A percentile compares a stretch with the other conserved stretches of the same genome.
These are phyloP conservation scores for Leptosphaerulina australis DNA, from an alignment of 2,329 filamentous ascomycete genomes.

Conservation along the genomic window DNA sequence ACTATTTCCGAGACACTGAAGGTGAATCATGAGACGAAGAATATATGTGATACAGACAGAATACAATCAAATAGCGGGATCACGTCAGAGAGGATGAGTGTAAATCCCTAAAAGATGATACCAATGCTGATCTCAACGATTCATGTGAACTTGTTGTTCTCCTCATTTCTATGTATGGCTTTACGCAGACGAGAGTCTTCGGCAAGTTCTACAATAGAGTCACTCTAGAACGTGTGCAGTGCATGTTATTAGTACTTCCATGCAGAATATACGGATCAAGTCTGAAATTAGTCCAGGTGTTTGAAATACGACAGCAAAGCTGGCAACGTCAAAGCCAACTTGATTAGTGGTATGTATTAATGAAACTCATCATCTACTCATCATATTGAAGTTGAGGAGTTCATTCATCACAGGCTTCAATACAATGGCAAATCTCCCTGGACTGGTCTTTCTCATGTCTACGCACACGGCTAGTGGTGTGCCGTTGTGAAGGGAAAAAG, in stretches of 20 bases:
- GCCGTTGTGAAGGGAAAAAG: too few species aligned
- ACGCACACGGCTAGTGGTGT: not conserved
- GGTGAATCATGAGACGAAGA: slow-evolving; percentile 71
- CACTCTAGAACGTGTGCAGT: too few species aligned
- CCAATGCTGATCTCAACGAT: slow-evolving; percentile 39
- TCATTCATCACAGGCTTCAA: not conserved
- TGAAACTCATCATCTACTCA: not conserved
- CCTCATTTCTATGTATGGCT: not conserved
- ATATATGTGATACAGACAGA: slow-evolving; percentile 61
- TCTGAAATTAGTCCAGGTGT: too few species aligned
- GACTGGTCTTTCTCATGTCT: not conserved
- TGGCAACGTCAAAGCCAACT: too few species aligned
- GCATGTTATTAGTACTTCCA: too few species aligned
- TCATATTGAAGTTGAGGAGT: not conserved
- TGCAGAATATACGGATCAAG: too few species aligned
- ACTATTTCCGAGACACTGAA: slow-evolving; percentile 36
- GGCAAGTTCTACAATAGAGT: not conserved
- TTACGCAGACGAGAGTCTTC: slow-evolving; percentile 25
- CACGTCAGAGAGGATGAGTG: slow-evolving; percentile 69
- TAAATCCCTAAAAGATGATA: slow-evolving; percentile 61
- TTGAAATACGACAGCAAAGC: too few species aligned
- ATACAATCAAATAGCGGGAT: slow-evolving; percentile 71
- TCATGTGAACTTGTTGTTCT: slow-evolving; percentile 40
- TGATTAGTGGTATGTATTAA: not conserved
- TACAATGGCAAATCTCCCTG: not conserved